Base-by-base conservation (phyloP, 495 filamentous ascomycete species). In the Aspergillus cavernicola region DNA sequence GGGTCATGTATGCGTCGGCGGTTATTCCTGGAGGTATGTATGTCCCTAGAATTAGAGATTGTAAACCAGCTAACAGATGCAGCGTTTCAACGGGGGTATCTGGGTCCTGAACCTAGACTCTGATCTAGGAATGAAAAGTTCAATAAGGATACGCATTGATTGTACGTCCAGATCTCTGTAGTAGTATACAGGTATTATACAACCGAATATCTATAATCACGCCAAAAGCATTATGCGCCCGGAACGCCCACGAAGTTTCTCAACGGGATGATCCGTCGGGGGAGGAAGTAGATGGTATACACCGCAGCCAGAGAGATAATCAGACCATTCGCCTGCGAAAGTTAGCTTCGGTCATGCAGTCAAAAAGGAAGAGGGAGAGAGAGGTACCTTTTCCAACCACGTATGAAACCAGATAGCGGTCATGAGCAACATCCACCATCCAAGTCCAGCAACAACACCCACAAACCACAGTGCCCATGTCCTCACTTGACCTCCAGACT, bases 371-470 rank as follows among this genome's bases (percentile, higher is more conserved):
- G 36, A 49, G 49, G 35, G 28, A 37, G 10, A 47, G 15, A 29
- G 43, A 70, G 78, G 54, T 64, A 90, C 89, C 86, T 97, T 97
- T 73, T 98, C 93, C 64, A 92, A 84, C 93, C 92, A 97, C 4
- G 93, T 97, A 67, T 98, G 93, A 53, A 98, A 98, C 74, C 91
- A 97, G 38, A 90, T 87, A 10, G 92, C 90, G 36, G 93, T 98
- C 93, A 98, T 98, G 42, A 97, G 76, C 68, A 97, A 67, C 92
- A 97, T 97, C 87, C 90, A 97, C 80, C 82, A 85, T 53, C 83
- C 85, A 62, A 96, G 58, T 5, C 70, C 82, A 15, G 66, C 61
- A 41, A 79, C 70, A n/a, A 53, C 62, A 58, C 62, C 72, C 49
- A 65, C 80, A 66, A 65, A 66, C 64, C 59, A 85, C 63, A 57